Conservation (phyloP, 257 asterid genomes). For the Solanum arcanum region DNA sequence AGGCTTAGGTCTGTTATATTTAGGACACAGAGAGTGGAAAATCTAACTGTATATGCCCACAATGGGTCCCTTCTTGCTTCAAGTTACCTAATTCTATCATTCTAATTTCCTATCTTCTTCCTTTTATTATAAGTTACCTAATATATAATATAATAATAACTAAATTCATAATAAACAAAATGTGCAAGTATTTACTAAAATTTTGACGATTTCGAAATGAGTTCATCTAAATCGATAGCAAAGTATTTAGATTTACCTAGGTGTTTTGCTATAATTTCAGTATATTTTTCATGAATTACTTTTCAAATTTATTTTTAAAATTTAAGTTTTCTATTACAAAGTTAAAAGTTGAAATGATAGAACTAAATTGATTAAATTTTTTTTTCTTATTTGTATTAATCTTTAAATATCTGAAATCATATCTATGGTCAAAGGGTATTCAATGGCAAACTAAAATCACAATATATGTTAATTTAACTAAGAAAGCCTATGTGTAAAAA, state of each 20-base stretch:
- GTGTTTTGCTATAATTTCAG: not conserved
- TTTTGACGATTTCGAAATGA: not conserved
- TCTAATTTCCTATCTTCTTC: not conserved
- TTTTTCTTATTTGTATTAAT: not conserved
- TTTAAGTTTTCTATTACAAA: no score
- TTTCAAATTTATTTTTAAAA: no score
- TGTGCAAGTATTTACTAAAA: not conserved
- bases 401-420: no score
- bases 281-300: no score
- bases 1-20: not conserved
- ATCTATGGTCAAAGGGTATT: not conserved
- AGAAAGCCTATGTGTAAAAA: no score
- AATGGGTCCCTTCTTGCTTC: not conserved
- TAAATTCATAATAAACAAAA: not conserved
- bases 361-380: no score
- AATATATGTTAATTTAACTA: not conserved
- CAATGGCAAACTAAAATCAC: not conserved
- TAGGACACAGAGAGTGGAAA: slow-evolving; percentile 47
- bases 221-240: not conserved
- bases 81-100: not conserved
- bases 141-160: not conserved
- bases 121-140: not conserved
- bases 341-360: not conserved
- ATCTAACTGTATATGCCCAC: not conserved
- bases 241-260: no score